A percentile compares a stretch with the other conserved stretches of the same genome.
Conservation (phyloP, 768 basidiomycete genomes). For the Pleurotus ostreatus region DNA sequence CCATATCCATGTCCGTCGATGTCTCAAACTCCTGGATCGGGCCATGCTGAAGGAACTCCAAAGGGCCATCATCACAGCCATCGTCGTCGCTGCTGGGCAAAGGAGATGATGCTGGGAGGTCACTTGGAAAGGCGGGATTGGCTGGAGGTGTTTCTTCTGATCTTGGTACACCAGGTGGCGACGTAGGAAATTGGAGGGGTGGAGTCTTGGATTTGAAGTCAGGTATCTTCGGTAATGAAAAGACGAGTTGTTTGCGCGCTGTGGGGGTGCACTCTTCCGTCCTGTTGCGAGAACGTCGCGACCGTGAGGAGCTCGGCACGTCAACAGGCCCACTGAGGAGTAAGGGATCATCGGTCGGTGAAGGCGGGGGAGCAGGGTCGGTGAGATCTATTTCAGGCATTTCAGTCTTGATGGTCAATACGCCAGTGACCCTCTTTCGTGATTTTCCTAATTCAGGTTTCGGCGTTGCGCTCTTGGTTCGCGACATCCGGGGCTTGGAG, state of each 20-base stretch:
- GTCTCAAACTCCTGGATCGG: not conserved
- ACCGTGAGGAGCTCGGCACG: not conserved
- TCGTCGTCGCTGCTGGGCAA: conserved; percentile 5
- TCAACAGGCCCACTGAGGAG: conserved; percentile 47
- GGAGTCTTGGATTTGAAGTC: not conserved
- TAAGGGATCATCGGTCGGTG: conserved; percentile 74
- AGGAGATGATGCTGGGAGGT: conserved; percentile 6
- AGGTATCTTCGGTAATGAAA: not conserved
- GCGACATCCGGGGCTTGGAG: conserved; percentile 11
- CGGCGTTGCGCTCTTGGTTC: conserved; percentile 12
- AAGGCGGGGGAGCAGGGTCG: conserved; percentile 60
- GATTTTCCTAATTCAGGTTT: conserved; percentile 18
- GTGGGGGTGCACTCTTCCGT: not conserved
- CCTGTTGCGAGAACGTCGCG: not conserved
- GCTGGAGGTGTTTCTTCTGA: not conserved
- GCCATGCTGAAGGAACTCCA: not conserved
- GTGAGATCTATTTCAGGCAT: conserved; percentile 59
- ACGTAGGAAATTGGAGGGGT: not conserved
- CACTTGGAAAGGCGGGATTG: not conserved
- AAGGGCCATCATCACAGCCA: not conserved
- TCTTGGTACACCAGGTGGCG: not conserved
- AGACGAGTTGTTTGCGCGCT: not conserved
- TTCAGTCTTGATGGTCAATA: conserved; percentile 52
- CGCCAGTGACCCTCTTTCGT: not conserved
- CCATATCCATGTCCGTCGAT: conserved; percentile 9